phyloP scores from a whole-genome alignment of 2,329 filamentous ascomycete genomes.

The Mollisiaceae sp. region DNA sequence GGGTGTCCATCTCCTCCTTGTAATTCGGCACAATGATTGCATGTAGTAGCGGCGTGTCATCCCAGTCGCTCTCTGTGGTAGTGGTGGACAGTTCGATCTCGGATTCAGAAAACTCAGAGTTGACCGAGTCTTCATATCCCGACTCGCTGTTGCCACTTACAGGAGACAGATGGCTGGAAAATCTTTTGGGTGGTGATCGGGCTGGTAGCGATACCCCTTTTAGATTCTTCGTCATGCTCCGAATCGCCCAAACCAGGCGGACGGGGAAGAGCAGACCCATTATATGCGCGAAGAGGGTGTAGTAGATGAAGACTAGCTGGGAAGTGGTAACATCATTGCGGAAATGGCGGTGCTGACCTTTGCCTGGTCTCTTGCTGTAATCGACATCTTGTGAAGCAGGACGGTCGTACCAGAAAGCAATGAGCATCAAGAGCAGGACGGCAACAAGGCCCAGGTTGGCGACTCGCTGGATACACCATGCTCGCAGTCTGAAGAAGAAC shows the following conservation, averaged over 20 bases:
- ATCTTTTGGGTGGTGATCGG: background rate
- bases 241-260: conserved; percentile 65
- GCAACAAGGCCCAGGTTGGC: conserved; percentile 26
- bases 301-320: conserved; percentile 60
- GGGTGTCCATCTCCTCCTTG: conserved; percentile 72
- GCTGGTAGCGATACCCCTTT: conserved; percentile 33
- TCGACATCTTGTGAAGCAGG: conserved; percentile 4
- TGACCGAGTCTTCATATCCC: conserved; percentile 47
- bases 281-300: conserved; percentile 68
- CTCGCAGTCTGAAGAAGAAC: conserved; percentile 16
- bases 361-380: conserved; percentile 4
- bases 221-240: conserved; percentile 59
- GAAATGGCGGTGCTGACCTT: conserved; percentile 14
- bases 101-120: conserved; percentile 50
- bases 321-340: conserved; percentile 12
- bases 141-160: conserved; percentile 10
- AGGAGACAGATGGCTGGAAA: background rate
- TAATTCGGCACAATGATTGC: conserved; percentile 76
- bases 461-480: conserved; percentile 28
- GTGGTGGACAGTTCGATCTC: conserved; percentile 42
- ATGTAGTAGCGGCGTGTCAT: conserved; percentile 57
- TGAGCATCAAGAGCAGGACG: conserved; percentile 23
- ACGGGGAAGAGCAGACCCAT: conserved; percentile 68
- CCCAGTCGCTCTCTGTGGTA: conserved; percentile 32
- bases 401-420: conserved; percentile 24